A percentile compares a stretch with the other conserved stretches of the same genome.
Evolutionary conservation across 768 basidiomycete species (phyloP).

Genomic region (Boletus tomentosulus): DNA sequence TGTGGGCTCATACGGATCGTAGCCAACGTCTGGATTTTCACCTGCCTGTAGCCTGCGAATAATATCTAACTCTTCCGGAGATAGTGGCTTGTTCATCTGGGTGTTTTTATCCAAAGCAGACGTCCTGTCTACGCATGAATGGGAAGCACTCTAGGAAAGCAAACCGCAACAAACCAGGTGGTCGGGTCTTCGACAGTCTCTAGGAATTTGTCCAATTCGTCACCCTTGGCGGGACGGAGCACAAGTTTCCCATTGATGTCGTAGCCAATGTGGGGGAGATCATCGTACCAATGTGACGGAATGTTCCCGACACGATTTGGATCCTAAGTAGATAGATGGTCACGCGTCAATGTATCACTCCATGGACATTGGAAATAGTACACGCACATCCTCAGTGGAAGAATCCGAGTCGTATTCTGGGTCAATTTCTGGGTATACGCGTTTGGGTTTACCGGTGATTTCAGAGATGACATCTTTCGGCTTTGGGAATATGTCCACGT

Average conservation of each 20-base stretch:
- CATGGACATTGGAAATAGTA: background rate
- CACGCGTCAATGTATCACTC: constrained; percentile 6
- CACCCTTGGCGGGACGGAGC: constrained; percentile 89
- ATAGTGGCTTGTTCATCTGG: constrained; percentile 82
- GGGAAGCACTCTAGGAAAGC: background rate
- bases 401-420: constrained; percentile 90
- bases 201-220: constrained; percentile 96
- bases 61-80: constrained; percentile 89
- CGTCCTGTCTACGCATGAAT: constrained; percentile 51
- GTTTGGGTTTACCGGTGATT: constrained; percentile 82
- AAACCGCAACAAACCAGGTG: constrained; percentile 59
- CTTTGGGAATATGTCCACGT: constrained; percentile 56
- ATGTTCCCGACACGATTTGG: constrained; percentile 95
- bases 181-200: constrained; percentile 88
- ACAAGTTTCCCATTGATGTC: constrained; percentile 92
- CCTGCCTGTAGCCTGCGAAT: constrained; percentile 85
- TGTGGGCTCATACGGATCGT: constrained; percentile 91
- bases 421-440: constrained; percentile 83
- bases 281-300: constrained; percentile 99
- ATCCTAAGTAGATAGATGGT: constrained; percentile 43
- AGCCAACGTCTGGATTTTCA: constrained; percentile 87
- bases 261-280: constrained; percentile 98
- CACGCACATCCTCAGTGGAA: constrained; percentile 83
- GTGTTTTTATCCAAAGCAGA: constrained; percentile 87
- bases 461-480: constrained; percentile 68